Evolutionary conservation across 441 rosid species (phyloP), one percentile per base, ranked within the genome.

Genomic region (Bocquillonia castaneifolia): DNA sequence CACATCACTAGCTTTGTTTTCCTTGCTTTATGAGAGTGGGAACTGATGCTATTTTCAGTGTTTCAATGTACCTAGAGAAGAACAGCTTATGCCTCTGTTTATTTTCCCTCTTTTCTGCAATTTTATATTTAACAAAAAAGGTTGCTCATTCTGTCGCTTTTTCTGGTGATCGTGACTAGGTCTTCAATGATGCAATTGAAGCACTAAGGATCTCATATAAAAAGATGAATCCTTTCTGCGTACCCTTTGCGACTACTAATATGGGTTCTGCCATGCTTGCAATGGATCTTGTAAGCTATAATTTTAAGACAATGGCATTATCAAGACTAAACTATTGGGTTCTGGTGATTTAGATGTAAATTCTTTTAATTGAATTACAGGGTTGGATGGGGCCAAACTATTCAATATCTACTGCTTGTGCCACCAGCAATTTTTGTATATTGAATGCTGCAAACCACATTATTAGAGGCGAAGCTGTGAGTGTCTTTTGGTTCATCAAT

Each of bases 371-470:
- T 10, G 6, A 67, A 75, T 70, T 64, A 45, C 77, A 93, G 98
- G 98, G 98, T 68, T 91, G 97, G 98, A 93, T 89, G 98, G 97
- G 98, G 17, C 96, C 98, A 57, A 93, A 89, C 82, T 93, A 93
- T 79, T 93, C 98, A 17, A 93, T 93, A 59, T 88, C 98, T 65
- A 85, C 95, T 70, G 97, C 97, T 66, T 93, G 98, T 81, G 96
- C 98, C 29, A 93, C 98, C 13, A 80, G 97, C 84, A 93, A 93
- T 84, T 93, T 85, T 72, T 93, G 98, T 76, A 88, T 91, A 76
- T 45, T 89, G 76, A 91, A 85, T 82, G 91, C 96, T 32, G 98
- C 98, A 29, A 89, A 91, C 79, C 97, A 91, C 75, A 93, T 93
- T 73, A 84, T 84, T 52, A 84, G 87, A 77, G 98, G 95, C 29